These are phyloP conservation scores for Rhynchospora tenuis DNA, from an alignment of 176 grass and related monocot species.

Conservation along the genomic window DNA sequence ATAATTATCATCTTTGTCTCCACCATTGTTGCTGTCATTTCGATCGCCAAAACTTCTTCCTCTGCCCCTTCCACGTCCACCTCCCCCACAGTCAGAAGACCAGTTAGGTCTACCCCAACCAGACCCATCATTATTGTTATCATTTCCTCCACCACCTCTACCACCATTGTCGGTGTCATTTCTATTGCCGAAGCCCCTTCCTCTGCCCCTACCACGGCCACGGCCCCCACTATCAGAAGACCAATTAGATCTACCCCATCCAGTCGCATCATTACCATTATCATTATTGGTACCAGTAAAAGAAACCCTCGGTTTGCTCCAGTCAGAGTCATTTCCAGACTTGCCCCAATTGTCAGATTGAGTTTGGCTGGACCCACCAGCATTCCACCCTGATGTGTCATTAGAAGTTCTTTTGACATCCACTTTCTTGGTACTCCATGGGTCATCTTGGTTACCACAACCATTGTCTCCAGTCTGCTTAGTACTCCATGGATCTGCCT, in stretches of 20 bases:
- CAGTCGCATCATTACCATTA: slow-evolving; percentile 6
- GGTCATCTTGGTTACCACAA: neutral
- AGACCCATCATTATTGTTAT: neutral
- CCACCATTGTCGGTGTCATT: neutral
- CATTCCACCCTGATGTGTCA: slow-evolving; percentile 10
- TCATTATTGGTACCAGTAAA: neutral
- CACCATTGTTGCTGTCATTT: neutral
- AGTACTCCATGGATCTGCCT: slow-evolving; percentile 1
- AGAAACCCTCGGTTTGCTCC: slow-evolving; percentile 19
- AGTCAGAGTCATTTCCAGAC: slow-evolving; percentile 22
- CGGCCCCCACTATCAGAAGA: slow-evolving; percentile 14
- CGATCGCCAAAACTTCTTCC: slow-evolving; percentile 4
- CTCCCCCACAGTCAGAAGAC: neutral
- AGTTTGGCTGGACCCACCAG: slow-evolving; percentile 11
- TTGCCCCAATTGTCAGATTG: slow-evolving; percentile 14
- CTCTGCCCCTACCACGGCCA: slow-evolving; percentile 18
- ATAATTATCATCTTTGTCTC: neutral
- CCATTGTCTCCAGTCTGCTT: neutral
- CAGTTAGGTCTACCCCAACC: neutral
- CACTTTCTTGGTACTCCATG: neutral
- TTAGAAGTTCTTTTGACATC: neutral
- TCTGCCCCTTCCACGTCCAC: neutral
- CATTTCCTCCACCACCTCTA: neutral
- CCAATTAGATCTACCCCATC: slow-evolving; percentile 13
- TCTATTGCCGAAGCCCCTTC: slow-evolving; percentile 14